Percentiles rank a stretch among this genome's conserved stretches.
phyloP scores from a whole-genome alignment of 768 basidiomycete genomes.

The Suillus spraguei region DNA sequence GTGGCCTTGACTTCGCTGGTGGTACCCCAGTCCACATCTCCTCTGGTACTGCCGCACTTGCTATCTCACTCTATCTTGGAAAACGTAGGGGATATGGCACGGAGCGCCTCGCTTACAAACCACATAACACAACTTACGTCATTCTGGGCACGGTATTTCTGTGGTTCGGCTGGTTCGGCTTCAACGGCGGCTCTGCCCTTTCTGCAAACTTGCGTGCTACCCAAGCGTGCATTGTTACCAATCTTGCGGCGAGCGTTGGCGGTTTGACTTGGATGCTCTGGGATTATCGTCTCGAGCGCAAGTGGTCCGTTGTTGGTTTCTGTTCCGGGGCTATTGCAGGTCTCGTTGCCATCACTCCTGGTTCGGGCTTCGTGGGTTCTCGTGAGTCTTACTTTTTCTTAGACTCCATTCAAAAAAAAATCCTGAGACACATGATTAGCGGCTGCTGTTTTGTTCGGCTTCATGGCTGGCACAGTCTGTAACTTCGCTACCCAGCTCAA shows the following conservation, averaged over 20 bases:
- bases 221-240: conserved; percentile 91
- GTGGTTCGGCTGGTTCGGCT: conserved; percentile 97
- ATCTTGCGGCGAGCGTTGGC: conserved; percentile 87
- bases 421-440: conserved; percentile 39
- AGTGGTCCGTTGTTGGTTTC: conserved; percentile 94
- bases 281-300: conserved; percentile 93
- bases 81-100: conserved; percentile 92
- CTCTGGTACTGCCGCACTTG: conserved; percentile 89
- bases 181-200: conserved; percentile 92
- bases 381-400: conserved; percentile 44
- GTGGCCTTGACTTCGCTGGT: conserved; percentile 91
- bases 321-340: conserved; percentile 94
- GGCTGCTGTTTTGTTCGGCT: conserved; percentile 84
- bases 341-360: conserved; percentile 89
- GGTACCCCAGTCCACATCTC: conserved; percentile 98
- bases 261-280: conserved; percentile 92
- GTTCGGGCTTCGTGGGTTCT: conserved; percentile 77
- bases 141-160: conserved; percentile 92
- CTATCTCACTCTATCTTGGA: conserved; percentile 89
- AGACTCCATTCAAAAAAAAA: not conserved
- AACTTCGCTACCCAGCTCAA: conserved; percentile 98
- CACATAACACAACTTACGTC: conserved; percentile 92
- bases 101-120: conserved; percentile 87
- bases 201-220: conserved; percentile 87
- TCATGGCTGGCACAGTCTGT: conserved; percentile 80